Conservation (phyloP, 805 yeast species). For the Candida xyloterini region DNA sequence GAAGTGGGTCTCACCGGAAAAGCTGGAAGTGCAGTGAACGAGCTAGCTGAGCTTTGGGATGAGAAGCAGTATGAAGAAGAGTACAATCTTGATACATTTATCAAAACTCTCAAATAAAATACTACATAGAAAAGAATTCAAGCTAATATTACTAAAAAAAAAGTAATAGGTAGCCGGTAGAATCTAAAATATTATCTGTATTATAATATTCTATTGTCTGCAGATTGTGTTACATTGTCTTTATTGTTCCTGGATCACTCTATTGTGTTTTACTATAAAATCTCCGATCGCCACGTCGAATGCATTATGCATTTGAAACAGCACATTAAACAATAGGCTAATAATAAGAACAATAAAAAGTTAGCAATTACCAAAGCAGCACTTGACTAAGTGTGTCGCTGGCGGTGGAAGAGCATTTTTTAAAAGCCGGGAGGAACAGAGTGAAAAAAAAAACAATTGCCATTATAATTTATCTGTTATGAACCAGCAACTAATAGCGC, state of each 20-base stretch:
- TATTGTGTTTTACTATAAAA: constrained; percentile 1
- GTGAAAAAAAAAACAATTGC: constrained; percentile 10
- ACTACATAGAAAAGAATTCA: constrained; percentile 4
- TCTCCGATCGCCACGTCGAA: constrained; percentile 7
- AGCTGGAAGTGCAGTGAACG: constrained; percentile 84
- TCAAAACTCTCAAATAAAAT: constrained; percentile 55
- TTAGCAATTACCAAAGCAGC: constrained; percentile 5
- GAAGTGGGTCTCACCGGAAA: constrained; percentile 82
- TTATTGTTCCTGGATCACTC: constrained; percentile 1
- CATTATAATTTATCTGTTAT: constrained; percentile 10
- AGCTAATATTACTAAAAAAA: neutral
- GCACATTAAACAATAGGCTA: neutral
- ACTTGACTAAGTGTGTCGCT: constrained; percentile 7
- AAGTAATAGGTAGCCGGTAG: neutral
- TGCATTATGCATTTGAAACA: constrained; percentile 1
- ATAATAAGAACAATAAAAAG: constrained; percentile 3
- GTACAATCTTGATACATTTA: constrained; percentile 89
- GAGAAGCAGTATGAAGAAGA: constrained; percentile 95
- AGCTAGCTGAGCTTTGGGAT: constrained; percentile 93
- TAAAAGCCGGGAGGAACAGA: constrained; percentile 7
- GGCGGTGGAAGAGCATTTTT: constrained; percentile 11
- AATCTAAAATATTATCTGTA: neutral
- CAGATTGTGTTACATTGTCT: neutral
- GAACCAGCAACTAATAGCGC: constrained; percentile 22
- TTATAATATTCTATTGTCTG: neutral